Base-by-base conservation (phyloP, 495 filamentous ascomycete species). In the Trichoderma asperelloides region DNA sequence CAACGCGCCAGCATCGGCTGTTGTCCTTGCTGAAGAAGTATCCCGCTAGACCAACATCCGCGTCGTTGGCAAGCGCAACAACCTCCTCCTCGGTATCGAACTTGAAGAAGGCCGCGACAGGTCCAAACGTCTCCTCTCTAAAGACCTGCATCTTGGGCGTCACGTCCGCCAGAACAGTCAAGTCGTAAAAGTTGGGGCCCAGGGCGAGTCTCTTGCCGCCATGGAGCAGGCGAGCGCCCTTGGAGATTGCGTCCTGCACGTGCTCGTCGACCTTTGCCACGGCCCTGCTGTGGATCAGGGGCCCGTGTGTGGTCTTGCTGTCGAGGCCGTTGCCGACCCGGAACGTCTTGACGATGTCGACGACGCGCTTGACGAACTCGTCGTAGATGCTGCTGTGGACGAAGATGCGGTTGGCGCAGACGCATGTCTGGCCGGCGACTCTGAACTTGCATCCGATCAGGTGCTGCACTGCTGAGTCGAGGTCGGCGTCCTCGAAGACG, bases 21-120 rank as follows among this genome's bases (percentile, higher is more conserved):
- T 89, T 75, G 68, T 91, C 86, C 78, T 89, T 89, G 8, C 88
- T 89, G 75, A 91, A 92, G 63, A 85, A 89, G 73, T 91, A 89
- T 40, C 84, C 86, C 5, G 86, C 87, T 68, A 90, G 73, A n/a
- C 88, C 88, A 85, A 89, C 88, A 55, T 84, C 88, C 3, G 87
- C 89, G 45, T 85, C 78, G 70, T 90, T 90, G 2, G 87, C 88
- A 49, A 75, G 67, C 67, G 77, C 71, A 0, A 91, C 85, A 7
- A 82, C 89, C 71, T 91, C 86, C 0, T 88, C 87, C 74, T 92
- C 89, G 0, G 81, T 88, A 27, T 88, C 84, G 65, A 92, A 92
- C 47, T 79, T 78, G 74, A 89, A 91, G 65, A 92, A 73, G 2
- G 88, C 88, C 4, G 85, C 78, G 12, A 92, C 76, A 0, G 89